Evolutionary conservation across 2,329 filamentous ascomycete genomes (phyloP), one percentile per base, ranked within the genome.

Genomic region (Alternaria postmessia): DNA sequence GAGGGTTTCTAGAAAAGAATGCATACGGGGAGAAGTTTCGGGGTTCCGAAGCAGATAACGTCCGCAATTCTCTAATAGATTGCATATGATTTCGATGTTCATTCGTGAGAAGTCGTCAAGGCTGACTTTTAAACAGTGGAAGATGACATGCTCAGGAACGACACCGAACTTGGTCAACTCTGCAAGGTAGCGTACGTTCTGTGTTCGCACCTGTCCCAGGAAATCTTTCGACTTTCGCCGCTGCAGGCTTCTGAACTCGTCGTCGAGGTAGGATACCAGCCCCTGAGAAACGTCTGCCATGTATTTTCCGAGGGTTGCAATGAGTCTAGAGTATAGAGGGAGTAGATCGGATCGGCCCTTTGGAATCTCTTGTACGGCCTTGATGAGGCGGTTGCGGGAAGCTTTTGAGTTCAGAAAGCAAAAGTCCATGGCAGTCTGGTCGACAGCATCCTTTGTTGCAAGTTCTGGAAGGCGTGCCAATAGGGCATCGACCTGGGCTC

Each of bases 1-100:
- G 14, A 99, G 83, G 0, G 94, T 99, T 78, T 99, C 95, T 24
- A 99, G 81, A 77, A 99, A 99, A 0, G 92, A 94, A 1, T 86
- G 83, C 95, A 99, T 99, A 43, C 95, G 89, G 8, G 94, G 94
- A 9, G 92, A 90, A 0, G 96, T 98, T 63, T 98, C 94, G 0
- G 93, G 90, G 68, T 95, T 98, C 51, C 94, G 92, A 59, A 99
- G 85, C 22, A 99, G 83, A 78, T 97, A 99, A 18, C 95, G 89
- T 43, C 95, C 95, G 74, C 96, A 99, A 66, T 98, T 98, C 78
- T 99, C 95, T 22, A 99, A 85, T 28, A 99, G 84, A 73, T 96
- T 96, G 73, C 94, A 96, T 65, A 99, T 94, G 70, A 99, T 97
- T 78, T 99, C 96, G 65, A 99, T 97, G 74, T 99, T 99, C 91